Evolutionary conservation across 2,329 filamentous ascomycete species (phyloP).

Genomic region (Diplodia intermedia): DNA sequence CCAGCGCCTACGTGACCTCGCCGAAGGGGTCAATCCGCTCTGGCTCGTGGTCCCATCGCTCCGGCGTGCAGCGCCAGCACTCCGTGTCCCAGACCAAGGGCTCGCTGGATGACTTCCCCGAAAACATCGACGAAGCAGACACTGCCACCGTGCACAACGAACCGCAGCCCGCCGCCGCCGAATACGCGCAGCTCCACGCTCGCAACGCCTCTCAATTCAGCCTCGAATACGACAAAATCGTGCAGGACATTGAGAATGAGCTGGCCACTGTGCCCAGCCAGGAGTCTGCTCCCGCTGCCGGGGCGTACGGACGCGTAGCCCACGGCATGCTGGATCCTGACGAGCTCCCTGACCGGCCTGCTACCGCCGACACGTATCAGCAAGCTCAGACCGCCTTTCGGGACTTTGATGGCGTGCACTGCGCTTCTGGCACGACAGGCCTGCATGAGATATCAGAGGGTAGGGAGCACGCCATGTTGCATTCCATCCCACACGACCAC

Average conservation of each 20-base stretch:
- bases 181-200: conserved; percentile 4
- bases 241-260: conserved; percentile 43
- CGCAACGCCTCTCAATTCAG: conserved; percentile 39
- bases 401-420: conserved; percentile 84
- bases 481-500: conserved; percentile 37
- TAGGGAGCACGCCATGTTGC: conserved; percentile 56
- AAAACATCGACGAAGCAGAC: conserved; percentile 37
- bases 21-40: conserved; percentile 67
- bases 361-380: conserved; percentile 67
- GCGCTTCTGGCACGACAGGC: conserved; percentile 56
- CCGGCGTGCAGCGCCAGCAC: conserved; percentile 45
- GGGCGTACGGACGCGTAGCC: conserved; percentile 9
- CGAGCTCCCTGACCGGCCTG: conserved; percentile 53
- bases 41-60: conserved; percentile 51
- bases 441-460: conserved; percentile 36
- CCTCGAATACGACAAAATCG: conserved; percentile 47
- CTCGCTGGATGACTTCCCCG: conserved; percentile 51
- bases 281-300: conserved; percentile 28
- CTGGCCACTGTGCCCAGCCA: conserved; percentile 34
- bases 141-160: conserved; percentile 25
- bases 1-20: conserved; percentile 71
- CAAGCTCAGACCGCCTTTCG: conserved; percentile 73
- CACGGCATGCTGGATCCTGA: conserved; percentile 29
- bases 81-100: conserved; percentile 42
- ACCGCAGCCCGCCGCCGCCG: conserved; percentile 8